Base-by-base conservation (phyloP, 202 grass and related monocot genomes). In the Carex arenaria region DNA sequence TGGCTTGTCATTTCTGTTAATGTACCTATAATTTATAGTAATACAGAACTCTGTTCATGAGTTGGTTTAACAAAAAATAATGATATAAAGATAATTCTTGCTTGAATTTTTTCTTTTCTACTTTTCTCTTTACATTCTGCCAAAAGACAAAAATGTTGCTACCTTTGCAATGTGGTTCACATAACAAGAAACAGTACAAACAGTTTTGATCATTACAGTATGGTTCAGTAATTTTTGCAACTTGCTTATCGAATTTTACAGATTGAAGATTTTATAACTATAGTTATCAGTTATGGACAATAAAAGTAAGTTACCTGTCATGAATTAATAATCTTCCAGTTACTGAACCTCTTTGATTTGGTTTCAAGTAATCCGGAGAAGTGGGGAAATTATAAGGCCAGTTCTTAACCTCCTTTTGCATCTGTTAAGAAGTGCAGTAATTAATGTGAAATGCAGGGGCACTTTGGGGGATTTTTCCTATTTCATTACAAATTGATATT, bases 371-470 rank as follows among this genome's bases (percentile, higher is more conserved):
- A 32, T 94, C 91, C 10, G 22, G 52, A 0, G 91, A 97, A 4
- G 56, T 52, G 14, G 85, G 89, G 74, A 93, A 97, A 43, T 54
- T 43, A 61, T 97, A 97, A 0, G 94, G 94, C 94, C 94, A 97
- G 20, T 56, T 94, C 15, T n/a, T 22, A 0, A 40, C 80, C 69
- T 97, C 94, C 0, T 32, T 81, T 17, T 22, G 59, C 45, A 86
- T 90, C 86, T 89, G 43, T 81, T 23, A 78, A 14, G 12, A n/a
- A 52, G 22, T 26, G 53, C n/a, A 82, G 53, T 14, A 68, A 82
- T 45, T 64, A 49, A 61, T 82, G n/a, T 67, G 3, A 3, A 63
- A 63, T 15, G 14, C 5, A 32, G 10, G 13, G 22, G 22, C 5
- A 68, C 1, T 53, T 54, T 53, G n/a, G 36, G 36, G 53, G 26